Base-by-base conservation (phyloP, 306 rosid species). In the Cucurbita moschata region DNA sequence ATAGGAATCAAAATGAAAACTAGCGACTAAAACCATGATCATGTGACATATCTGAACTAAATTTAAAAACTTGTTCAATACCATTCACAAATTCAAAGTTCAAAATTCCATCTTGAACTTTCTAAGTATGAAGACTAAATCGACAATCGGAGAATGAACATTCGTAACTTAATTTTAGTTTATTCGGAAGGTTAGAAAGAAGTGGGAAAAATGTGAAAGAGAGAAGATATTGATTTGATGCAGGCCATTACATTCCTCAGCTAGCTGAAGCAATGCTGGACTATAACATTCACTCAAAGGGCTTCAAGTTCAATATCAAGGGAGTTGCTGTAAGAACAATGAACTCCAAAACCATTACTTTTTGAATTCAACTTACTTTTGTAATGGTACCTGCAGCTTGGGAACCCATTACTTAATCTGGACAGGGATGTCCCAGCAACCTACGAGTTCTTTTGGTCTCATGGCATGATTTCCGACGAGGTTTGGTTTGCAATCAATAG, bases 401-500 rank as follows among this genome's bases (percentile, higher is more conserved):
- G 98, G 76, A 93, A 93, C 71, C 98, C 98, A 15, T 90, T 93
- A 40, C 85, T 93, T 59, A 83, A 77, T 73, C 86, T 88, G 35
- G 92, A 86, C 39, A 90, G 87, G 62, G 98, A 93, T 81, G 4
- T 49, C 62, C 85, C 83, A 40, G 88, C 97, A 61, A 82, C 82
- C 21, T 93, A 93, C 43, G 98, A 93, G 75, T 90, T 53, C 77
- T 90, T 87, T 60, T 92, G 98, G 96, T 92, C 98, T 3, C 98
- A 92, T 37, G 96, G 98, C 74, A 85, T 93, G 98, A 84, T 93
- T 74, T 93, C 98, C 0, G 98, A 93, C 80, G 98, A 93, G 86
- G 21, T 88, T 72, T 88, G 89, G 56, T 85, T 87, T 30, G 62
- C 89, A 23, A 84, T 93, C 75, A 73, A n/a, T 81, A 87, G 85